Evolutionary conservation across 2,329 filamentous ascomycete species (phyloP), one percentile per base, ranked within the genome.

Genomic region (Tympanopsis confertula): DNA sequence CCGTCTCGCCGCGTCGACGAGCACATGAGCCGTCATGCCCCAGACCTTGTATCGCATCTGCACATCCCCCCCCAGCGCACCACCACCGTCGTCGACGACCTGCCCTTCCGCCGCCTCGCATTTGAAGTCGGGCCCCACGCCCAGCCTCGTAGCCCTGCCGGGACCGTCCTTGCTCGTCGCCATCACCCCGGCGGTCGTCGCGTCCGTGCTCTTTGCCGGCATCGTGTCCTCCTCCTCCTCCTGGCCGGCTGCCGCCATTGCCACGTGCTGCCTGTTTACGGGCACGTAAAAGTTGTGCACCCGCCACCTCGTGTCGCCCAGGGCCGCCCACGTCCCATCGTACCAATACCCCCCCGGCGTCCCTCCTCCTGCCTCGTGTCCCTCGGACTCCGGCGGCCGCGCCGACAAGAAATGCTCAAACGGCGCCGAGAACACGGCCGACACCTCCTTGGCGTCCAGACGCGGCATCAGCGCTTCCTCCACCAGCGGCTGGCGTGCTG

Each of bases 211-310:
- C 10, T 10, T n/a, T n/a, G n/a, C 10, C 10, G 24, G 24, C 10
- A 10, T n/a, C n/a, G 24, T 10, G 10, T 28, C n/a, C n/a, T 28
- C 10, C 24, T 10, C 10, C 10, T 10, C n/a, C 10, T 10, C n/a
- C 24, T 10, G n/a, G 50, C n/a, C n/a, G n/a, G n/a, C n/a, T n/a
- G n/a, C n/a, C 1, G 82, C 78, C 56, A 71, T 78, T 7, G 74
- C 70, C 15, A 88, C 81, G 18, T 63, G 71, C 59, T 85, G 78
- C 50, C 80, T 74, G 38, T 71, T 72, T 24, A 88, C 74, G 2
- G 86, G 88, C 19, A 95, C 87, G 61, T 85, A 83, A 61, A 95
- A 96, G 59, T 89, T 88, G 59, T 95, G 89, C 68, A 94, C 70
- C 47, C 70, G 63, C 89, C 88, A 96, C n/a, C 71, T 71, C 37